Percentiles rank a stretch among this genome's conserved stretches.
Evolutionary conservation across 305 asterid genomes (phyloP).

Genomic region (Lippia alba): DNA sequence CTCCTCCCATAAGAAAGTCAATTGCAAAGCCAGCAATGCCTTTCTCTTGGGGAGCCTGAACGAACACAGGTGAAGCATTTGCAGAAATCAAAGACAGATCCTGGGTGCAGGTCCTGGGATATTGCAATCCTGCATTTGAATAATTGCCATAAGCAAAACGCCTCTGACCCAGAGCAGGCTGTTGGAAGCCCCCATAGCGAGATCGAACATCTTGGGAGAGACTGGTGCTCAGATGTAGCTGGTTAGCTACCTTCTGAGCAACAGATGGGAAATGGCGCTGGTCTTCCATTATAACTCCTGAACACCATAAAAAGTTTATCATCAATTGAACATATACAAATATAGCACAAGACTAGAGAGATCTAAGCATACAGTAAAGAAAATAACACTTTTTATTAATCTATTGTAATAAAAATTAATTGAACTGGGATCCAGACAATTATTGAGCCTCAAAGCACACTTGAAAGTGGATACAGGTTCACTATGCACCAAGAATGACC

Average conservation of each 20-base stretch:
- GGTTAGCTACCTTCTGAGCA: conserved; percentile 71
- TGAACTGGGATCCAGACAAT: not conserved
- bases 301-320: conserved; percentile 13
- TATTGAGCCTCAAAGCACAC: not conserved
- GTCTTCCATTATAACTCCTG: conserved; percentile 53
- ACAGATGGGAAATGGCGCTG: conserved; percentile 55
- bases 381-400: not conserved
- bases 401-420: not conserved
- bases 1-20: conserved; percentile 91
- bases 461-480: not conserved
- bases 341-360: not conserved
- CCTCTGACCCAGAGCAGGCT: conserved; percentile 56
- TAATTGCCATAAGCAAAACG: conserved; percentile 65
- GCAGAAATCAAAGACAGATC: conserved; percentile 66
- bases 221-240: conserved; percentile 67
- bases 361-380: not conserved
- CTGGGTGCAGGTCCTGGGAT: conserved; percentile 56
- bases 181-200: conserved; percentile 58
- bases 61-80: conserved; percentile 82
- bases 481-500: not conserved
- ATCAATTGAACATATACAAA: conserved; percentile 1
- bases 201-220: conserved; percentile 55
- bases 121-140: conserved; percentile 60
- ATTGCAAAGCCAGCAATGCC: conserved; percentile 74
- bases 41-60: conserved; percentile 86